These are phyloP conservation scores for Leccinum griseonigrum DNA, from an alignment of 1,284 basidiomycete species.

Conservation along the genomic window DNA sequence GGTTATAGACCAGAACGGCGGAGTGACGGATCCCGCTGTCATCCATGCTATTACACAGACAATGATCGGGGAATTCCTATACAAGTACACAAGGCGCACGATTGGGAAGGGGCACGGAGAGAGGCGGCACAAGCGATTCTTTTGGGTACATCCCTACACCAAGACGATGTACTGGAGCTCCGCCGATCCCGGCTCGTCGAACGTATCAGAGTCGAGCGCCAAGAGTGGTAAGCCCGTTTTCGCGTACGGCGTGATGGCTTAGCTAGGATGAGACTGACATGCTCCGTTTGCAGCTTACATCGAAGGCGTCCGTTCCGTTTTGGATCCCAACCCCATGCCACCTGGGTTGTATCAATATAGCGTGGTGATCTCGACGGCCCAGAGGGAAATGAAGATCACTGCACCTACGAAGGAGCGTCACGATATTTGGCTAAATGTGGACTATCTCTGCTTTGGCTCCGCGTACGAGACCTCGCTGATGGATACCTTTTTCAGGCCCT, in stretches of 20 bases:
- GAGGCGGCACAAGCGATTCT: constrained; percentile 92
- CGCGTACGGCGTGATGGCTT: constrained; percentile 5
- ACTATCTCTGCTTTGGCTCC: constrained; percentile 25
- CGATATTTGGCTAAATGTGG: constrained; percentile 91
- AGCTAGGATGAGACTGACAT: constrained; percentile 9
- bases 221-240: constrained; percentile 82
- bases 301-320: constrained; percentile 84
- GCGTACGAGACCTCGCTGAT: constrained; percentile 11
- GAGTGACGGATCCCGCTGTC: constrained; percentile 76
- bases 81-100: constrained; percentile 94
- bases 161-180: constrained; percentile 98
- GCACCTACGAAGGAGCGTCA: constrained; percentile 93
- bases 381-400: constrained; percentile 97
- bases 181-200: constrained; percentile 86
- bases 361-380: constrained; percentile 89
- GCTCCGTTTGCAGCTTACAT: constrained; percentile 77
- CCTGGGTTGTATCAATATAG: constrained; percentile 92
- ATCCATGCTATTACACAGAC: constrained; percentile 99
- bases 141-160: constrained; percentile 99
- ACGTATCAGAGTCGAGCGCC: constrained; percentile 87
- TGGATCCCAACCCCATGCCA: constrained; percentile 92
- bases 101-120: constrained; percentile 91
- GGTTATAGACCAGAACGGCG: constrained; percentile 26
- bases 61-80: constrained; percentile 99
- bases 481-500: constrained; percentile 56